phyloP scores from a whole-genome alignment of 2,329 filamentous ascomycete genomes.

The Pochonia chlamydosporia region DNA sequence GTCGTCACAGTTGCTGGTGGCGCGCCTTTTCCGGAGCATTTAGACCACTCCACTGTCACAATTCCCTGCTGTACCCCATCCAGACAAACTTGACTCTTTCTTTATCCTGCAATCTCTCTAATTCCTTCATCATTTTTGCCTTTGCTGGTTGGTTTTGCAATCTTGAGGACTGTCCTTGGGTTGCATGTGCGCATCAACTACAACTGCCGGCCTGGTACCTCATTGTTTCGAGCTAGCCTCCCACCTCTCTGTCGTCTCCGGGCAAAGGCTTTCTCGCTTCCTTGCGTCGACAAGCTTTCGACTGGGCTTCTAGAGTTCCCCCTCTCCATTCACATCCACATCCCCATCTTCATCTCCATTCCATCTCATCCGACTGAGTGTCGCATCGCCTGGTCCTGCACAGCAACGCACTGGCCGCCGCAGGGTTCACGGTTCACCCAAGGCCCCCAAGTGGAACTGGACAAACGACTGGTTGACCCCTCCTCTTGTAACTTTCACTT shows the following conservation, averaged over 20 bases:
- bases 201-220: neutral
- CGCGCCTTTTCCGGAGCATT: neutral
- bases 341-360: neutral
- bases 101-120: neutral
- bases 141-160: too few relatives aligned
- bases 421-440: neutral
- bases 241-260: neutral
- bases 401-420: neutral
- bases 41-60: neutral
- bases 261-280: too few relatives aligned
- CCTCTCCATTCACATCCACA: neutral
- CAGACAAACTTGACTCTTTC: neutral
- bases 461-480: neutral
- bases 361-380: neutral
- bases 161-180: too few relatives aligned
- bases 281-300: too few relatives aligned
- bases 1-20: neutral
- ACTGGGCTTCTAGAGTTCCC: neutral
- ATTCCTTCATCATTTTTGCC: too few relatives aligned
- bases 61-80: too few relatives aligned
- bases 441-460: neutral
- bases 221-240: neutral
- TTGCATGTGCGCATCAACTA: neutral
- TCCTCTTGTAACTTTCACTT: too few relatives aligned
- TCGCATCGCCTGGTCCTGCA: neutral